A percentile compares a stretch with the other conserved stretches of the same genome.
Evolutionary conservation across 768 basidiomycete species (phyloP).

Genomic region (Sutorius australiensis): DNA sequence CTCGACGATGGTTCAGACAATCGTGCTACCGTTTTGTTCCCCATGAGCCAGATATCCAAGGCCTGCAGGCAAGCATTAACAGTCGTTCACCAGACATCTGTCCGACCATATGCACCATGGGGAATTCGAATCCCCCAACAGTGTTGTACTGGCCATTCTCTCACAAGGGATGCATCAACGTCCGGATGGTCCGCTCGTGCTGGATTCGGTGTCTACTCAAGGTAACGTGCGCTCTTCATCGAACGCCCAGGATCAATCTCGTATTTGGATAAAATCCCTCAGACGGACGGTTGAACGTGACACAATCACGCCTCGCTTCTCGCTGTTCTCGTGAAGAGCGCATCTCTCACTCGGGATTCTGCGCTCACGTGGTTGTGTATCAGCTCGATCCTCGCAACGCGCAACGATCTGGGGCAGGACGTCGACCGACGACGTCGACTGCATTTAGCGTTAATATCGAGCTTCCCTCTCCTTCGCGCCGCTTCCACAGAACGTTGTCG

Average conservation of each 20-base stretch:
- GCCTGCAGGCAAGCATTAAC: not conserved
- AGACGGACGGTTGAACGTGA: constrained; percentile 54
- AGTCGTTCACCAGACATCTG: constrained; percentile 47
- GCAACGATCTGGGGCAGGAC: constrained; percentile 29
- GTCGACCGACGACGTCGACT: constrained; percentile 46
- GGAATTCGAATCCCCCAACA: constrained; percentile 85
- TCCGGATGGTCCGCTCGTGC: constrained; percentile 5
- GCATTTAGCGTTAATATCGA: constrained; percentile 61
- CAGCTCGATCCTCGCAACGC: constrained; percentile 47
- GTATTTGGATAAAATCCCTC: constrained; percentile 50
- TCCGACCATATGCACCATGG: constrained; percentile 58
- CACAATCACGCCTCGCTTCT: constrained; percentile 72
- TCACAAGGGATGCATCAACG: constrained; percentile 44
- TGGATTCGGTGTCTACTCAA: constrained; percentile 56
- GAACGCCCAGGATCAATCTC: not conserved
- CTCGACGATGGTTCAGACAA: constrained; percentile 47
- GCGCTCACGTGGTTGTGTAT: constrained; percentile 71
- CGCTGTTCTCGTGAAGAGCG: constrained; percentile 63
- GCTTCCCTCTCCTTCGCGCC: constrained; percentile 58
- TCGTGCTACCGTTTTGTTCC: constrained; percentile 58
- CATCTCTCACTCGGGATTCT: constrained; percentile 39
- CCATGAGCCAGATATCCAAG: constrained; percentile 47
- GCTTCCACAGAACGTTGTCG: constrained; percentile 52
- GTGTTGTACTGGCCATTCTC: constrained; percentile 74
- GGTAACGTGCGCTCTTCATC: constrained; percentile 38